Conservation (phyloP, 495 filamentous ascomycete species). For the Penicillium robsamsonii region DNA sequence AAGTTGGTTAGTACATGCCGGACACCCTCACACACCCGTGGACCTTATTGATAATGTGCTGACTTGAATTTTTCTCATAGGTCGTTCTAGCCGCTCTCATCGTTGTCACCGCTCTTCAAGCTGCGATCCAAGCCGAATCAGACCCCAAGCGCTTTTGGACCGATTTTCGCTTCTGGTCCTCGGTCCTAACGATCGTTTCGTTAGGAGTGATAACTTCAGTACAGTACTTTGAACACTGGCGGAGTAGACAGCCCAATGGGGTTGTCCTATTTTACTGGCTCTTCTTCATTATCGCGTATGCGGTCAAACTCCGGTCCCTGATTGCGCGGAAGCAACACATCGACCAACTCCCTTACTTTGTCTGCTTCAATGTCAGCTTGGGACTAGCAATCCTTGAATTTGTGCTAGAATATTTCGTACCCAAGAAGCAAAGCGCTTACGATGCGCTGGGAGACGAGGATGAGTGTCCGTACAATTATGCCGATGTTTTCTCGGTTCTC, state of each 20-base stretch:
- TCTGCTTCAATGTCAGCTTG: conserved; percentile 70
- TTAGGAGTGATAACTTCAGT: conserved; percentile 77
- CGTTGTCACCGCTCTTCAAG: conserved; percentile 65
- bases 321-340: conserved; percentile 71
- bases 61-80: conserved; percentile 46
- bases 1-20: conserved; percentile 66
- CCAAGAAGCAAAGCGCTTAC: conserved; percentile 83
- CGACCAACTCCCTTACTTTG: conserved; percentile 69
- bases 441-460: conserved; percentile 81
- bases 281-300: conserved; percentile 75
- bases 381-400: conserved; percentile 75
- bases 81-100: conserved; percentile 67
- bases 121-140: conserved; percentile 71
- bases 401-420: conserved; percentile 81
- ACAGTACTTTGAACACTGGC: conserved; percentile 89
- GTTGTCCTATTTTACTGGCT: conserved; percentile 97
- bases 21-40: not conserved
- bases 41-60: conserved; percentile 11
- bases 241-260: conserved; percentile 85
- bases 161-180: conserved; percentile 91
- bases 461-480: conserved; percentile 93
- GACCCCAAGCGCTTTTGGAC: conserved; percentile 66
- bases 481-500: conserved; percentile 87
- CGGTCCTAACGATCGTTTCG: conserved; percentile 72
- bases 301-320: conserved; percentile 85